These are phyloP conservation scores for Nakazawaea populi DNA, from an alignment of 805 yeast genomes.

Conservation along the genomic window DNA sequence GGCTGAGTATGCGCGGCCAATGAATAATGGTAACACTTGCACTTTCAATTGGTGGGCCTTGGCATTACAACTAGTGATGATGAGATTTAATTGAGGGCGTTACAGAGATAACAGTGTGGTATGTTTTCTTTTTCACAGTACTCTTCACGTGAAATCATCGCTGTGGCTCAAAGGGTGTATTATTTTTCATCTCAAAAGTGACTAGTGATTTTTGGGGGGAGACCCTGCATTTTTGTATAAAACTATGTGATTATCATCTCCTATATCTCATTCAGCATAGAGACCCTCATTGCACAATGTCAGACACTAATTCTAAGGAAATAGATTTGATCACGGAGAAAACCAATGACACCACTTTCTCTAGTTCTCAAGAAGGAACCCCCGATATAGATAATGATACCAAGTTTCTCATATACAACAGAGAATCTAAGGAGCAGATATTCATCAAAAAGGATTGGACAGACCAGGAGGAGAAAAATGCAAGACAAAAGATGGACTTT, in stretches of 20 bases:
- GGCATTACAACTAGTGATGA: too few relatives aligned
- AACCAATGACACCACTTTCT: background rate
- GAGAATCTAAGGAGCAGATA: slow-evolving; percentile 8
- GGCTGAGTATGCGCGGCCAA: too few relatives aligned
- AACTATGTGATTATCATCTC: too few relatives aligned
- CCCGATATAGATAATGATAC: background rate
- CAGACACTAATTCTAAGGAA: background rate
- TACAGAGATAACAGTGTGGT: too few relatives aligned
- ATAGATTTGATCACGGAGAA: background rate
- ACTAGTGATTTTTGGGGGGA: too few relatives aligned
- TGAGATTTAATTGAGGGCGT: too few relatives aligned
- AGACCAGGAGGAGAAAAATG: slow-evolving; percentile 14
- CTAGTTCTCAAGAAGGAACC: slow-evolving; percentile 18
- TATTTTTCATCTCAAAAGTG: too few relatives aligned
- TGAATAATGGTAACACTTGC: too few relatives aligned
- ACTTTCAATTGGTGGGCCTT: too few relatives aligned
- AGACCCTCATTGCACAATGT: background rate
- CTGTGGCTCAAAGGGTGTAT: background rate
- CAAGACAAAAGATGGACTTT: slow-evolving; percentile 14
- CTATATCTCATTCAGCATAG: background rate
- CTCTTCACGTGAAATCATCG: background rate
- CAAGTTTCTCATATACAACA: slow-evolving; percentile 4
- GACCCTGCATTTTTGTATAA: too few relatives aligned
- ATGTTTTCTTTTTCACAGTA: too few relatives aligned
- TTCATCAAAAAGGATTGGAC: slow-evolving; percentile 13